Percentiles rank a stretch among this genome's conserved stretches.
phyloP scores from a whole-genome alignment of 805 yeast species.

The Yarrowia osloensis region DNA sequence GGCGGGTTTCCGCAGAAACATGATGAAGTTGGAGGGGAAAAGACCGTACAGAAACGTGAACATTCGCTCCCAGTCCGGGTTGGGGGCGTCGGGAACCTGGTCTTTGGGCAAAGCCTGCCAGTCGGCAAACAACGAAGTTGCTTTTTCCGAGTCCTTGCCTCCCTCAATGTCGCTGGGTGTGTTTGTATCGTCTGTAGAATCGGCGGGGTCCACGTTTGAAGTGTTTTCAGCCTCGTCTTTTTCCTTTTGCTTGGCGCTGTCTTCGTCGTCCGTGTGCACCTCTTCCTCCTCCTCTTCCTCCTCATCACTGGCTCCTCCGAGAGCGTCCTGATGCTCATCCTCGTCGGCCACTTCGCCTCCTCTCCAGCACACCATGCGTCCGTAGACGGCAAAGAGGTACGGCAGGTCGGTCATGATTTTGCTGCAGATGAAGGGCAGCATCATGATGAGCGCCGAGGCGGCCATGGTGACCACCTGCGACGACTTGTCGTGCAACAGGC shows the following conservation, averaged over 20 bases:
- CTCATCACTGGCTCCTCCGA: background rate
- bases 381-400: slow-evolving; percentile 49
- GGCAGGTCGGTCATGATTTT: slow-evolving; percentile 42
- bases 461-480: slow-evolving; percentile 47
- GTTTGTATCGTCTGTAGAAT: too few species aligned
- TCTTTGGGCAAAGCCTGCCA: background rate
- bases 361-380: slow-evolving; percentile 49
- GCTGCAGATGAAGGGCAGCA: slow-evolving; percentile 49
- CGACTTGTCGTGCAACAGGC: slow-evolving; percentile 48
- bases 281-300: slow-evolving; percentile 30
- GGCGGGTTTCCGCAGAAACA: slow-evolving; percentile 49
- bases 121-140: background rate
- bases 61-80: slow-evolving; percentile 36
- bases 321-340: slow-evolving; percentile 22
- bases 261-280: slow-evolving; percentile 32
- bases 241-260: slow-evolving; percentile 24
- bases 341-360: slow-evolving; percentile 30
- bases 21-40: slow-evolving; percentile 53
- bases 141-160: background rate
- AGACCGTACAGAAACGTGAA: slow-evolving; percentile 58
- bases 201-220: too few species aligned
- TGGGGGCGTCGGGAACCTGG: background rate
- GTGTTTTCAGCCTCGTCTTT: slow-evolving; percentile 1
- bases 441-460: slow-evolving; percentile 46
- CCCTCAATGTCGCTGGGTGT: background rate